Evolutionary conservation across 2,329 filamentous ascomycete species (phyloP).

Genomic region (Zymoseptoria crescenta): DNA sequence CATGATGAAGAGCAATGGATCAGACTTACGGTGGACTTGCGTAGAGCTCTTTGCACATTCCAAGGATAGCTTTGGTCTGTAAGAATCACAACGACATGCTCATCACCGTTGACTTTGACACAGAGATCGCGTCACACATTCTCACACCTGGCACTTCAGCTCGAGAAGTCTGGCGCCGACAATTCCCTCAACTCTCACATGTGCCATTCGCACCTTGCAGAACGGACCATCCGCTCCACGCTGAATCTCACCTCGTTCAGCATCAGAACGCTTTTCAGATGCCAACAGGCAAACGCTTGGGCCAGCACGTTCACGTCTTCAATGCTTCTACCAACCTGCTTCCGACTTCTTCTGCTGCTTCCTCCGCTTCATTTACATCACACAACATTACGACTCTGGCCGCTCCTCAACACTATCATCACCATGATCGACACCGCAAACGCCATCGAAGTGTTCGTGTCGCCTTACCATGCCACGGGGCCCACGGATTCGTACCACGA

Average conservation of each 20-base stretch:
- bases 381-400: background rate
- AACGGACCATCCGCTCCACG: background rate
- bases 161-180: too few species aligned
- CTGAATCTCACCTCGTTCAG: background rate
- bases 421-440: background rate
- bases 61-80: background rate
- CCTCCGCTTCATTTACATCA: background rate
- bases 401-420: background rate
- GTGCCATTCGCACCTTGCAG: background rate
- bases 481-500: background rate
- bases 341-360: background rate
- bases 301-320: background rate
- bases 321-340: background rate
- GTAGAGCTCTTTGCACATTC: background rate
- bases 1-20: background rate
- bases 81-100: background rate
- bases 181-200: background rate
- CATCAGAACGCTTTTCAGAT: background rate
- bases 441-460: background rate
- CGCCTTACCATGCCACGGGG: background rate
- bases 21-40: background rate
- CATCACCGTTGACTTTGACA: background rate
- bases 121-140: too few species aligned
- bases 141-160: too few species aligned
- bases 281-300: background rate